Evolutionary conservation across 2,329 filamentous ascomycete genomes (phyloP).

Genomic region (Exophiala phaeomuriformis): DNA sequence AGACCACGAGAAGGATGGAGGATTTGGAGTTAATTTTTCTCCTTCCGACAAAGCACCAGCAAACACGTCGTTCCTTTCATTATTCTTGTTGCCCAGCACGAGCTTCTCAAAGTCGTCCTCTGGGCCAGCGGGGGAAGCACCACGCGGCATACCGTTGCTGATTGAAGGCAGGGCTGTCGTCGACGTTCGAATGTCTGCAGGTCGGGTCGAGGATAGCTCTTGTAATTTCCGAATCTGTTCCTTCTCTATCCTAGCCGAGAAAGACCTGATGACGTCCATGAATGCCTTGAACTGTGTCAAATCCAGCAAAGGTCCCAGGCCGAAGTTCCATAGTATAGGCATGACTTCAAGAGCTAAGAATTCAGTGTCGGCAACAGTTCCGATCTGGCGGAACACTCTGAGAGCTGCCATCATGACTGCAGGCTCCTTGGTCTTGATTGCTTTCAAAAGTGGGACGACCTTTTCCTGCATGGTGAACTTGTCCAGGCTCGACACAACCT

Average conservation of each 20-base stretch:
- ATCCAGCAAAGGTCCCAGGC: slow-evolving; percentile 79
- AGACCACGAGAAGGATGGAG: slow-evolving; percentile 42
- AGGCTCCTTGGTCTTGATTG: slow-evolving; percentile 95
- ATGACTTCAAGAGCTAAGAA: slow-evolving; percentile 88
- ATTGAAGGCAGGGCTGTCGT: slow-evolving; percentile 28
- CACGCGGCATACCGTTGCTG: slow-evolving; percentile 25
- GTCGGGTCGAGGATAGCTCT: slow-evolving; percentile 58
- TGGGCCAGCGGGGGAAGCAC: slow-evolving; percentile 46
- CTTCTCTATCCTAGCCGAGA: slow-evolving; percentile 74
- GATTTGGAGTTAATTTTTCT: slow-evolving; percentile 26
- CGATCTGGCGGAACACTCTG: slow-evolving; percentile 75
- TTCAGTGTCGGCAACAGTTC: slow-evolving; percentile 72
- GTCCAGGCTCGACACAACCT: slow-evolving; percentile 72
- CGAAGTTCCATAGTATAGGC: slow-evolving; percentile 86
- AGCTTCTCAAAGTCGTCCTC: slow-evolving; percentile 80
- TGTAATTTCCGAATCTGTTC: slow-evolving; percentile 85
- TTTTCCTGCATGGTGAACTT: slow-evolving; percentile 99
- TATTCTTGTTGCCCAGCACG: slow-evolving; percentile 64
- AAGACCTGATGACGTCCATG: slow-evolving; percentile 76
- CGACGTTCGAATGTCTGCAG: slow-evolving; percentile 36
- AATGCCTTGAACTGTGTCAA: slow-evolving; percentile 81
- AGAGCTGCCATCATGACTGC: slow-evolving; percentile 94
- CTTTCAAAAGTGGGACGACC: slow-evolving; percentile 80
- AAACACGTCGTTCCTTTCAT: slow-evolving; percentile 31
- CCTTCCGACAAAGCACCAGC: slow-evolving; percentile 29